These are phyloP conservation scores for Atkinsonella hypoxylon DNA, from an alignment of 2,329 filamentous ascomycete genomes.

Conservation along the genomic window DNA sequence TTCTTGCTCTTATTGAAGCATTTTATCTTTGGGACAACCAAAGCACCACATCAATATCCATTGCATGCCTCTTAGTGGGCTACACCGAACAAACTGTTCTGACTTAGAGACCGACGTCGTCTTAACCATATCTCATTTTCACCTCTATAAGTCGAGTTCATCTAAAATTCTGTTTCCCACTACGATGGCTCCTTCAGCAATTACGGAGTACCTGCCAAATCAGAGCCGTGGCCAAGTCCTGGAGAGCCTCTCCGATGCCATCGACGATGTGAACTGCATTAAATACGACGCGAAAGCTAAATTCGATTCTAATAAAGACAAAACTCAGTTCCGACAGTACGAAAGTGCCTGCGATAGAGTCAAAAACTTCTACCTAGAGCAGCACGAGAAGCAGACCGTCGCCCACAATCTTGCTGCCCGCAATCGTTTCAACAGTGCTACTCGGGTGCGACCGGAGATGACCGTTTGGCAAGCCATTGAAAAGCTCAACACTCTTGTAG, in stretches of 20 bases:
- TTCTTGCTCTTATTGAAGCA: too few species aligned
- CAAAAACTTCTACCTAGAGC: slow-evolving; percentile 73
- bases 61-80: too few species aligned
- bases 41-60: too few species aligned
- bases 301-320: slow-evolving; percentile 67
- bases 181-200: slow-evolving; percentile 17
- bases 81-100: neutral
- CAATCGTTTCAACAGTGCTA: slow-evolving; percentile 42
- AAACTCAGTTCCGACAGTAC: slow-evolving; percentile 71
- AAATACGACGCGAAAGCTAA: slow-evolving; percentile 42
- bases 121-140: neutral
- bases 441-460: slow-evolving; percentile 56
- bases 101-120: neutral
- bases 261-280: slow-evolving; percentile 41
- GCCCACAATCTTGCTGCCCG: slow-evolving; percentile 78
- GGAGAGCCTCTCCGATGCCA: slow-evolving; percentile 36
- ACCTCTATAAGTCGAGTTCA: neutral
- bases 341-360: slow-evolving; percentile 73
- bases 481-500: slow-evolving; percentile 81
- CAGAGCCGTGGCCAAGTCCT: slow-evolving; percentile 21
- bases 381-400: slow-evolving; percentile 61
- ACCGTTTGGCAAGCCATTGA: slow-evolving; percentile 86
- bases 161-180: neutral
- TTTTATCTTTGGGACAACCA: too few species aligned
- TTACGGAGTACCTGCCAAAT: slow-evolving; percentile 9